Base-by-base conservation (phyloP, 257 asterid genomes). In the Scutellaria baicalensis region DNA sequence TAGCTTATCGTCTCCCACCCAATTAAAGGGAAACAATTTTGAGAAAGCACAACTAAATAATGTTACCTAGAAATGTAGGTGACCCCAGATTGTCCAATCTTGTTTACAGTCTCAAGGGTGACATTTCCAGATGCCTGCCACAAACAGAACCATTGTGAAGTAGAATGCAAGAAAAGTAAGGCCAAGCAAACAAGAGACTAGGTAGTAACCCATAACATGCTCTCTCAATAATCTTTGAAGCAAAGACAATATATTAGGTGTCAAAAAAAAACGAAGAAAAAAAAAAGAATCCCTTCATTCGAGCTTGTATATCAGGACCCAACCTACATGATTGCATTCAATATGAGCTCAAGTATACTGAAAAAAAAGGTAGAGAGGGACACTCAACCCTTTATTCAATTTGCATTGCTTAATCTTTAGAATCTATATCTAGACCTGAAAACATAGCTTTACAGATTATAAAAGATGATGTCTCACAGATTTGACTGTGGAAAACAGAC, bases 71-170 rank as follows among this genome's bases (percentile, higher is more conserved):
- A 93, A 71, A 93, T 91, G 82, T 85, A 93, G 72, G 91, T 88
- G 52, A 93, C 98, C 48, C 98, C 96, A 10, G 96, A 88, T 78
- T 88, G 92, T 70, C 98, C 98, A 72, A 91, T 93, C 86, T 82
- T 78, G 82, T 87, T 82, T 55, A 90, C 91, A 6, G 95, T 91
- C 68, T 93, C 95, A 70, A 91, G 87, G 66, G 96, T 93, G 65
- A 93, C 97, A 82, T 93, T 93, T 78, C 98, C 98, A 69, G 98
- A 93, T 12, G 98, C 97, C 98, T 93, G 85, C 68, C 66, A 80
- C 63, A 47, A 48, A 74, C 17, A 57, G 59, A 72, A 75, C 48
- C 57, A 17, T 54, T 36, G 59, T 36, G 9, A 45, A 60, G 13
- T 39, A 33, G 64, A 67, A 72, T 27, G n/a, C 71, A 69, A 57